phyloP scores from a whole-genome alignment of 805 yeast species.

The Danielia reshetovae region DNA sequence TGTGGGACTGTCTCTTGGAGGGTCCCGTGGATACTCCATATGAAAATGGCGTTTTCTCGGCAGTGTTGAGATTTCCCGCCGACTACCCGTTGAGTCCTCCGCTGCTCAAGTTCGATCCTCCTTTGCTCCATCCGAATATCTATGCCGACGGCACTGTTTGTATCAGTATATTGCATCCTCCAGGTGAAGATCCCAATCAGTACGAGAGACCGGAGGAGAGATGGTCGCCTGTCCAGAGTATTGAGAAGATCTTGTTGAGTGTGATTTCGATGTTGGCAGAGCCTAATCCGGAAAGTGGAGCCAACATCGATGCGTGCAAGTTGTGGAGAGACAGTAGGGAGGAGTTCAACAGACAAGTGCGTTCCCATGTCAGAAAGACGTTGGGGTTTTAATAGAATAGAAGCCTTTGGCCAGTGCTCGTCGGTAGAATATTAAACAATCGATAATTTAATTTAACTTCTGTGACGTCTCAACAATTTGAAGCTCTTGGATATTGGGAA shows the following conservation, averaged over 20 bases:
- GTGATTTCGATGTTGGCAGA: constrained; percentile 96
- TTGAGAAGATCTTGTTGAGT: constrained; percentile 90
- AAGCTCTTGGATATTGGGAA: too few species aligned
- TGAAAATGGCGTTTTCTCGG: constrained; percentile 85
- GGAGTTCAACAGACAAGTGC: constrained; percentile 63
- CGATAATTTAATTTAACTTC: too few species aligned
- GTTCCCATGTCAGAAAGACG: constrained; percentile 62
- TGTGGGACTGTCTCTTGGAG: constrained; percentile 80
- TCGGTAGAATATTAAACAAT: too few species aligned
- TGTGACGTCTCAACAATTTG: too few species aligned
- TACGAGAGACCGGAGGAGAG: constrained; percentile 94
- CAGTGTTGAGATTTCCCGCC: constrained; percentile 63
- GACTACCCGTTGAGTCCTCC: constrained; percentile 88
- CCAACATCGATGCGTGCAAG: constrained; percentile 76
- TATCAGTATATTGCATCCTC: constrained; percentile 90
- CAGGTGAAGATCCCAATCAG: constrained; percentile 96
- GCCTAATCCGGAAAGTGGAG: constrained; percentile 95
- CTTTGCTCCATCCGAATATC: constrained; percentile 88
- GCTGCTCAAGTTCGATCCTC: constrained; percentile 66
- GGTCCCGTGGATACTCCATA: constrained; percentile 85
- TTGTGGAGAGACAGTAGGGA: constrained; percentile 85
- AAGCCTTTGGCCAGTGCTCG: background rate
- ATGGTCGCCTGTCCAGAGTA: constrained; percentile 97
- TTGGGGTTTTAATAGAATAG: constrained; percentile 53
- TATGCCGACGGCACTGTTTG: constrained; percentile 95